These are phyloP conservation scores for Rosa persica DNA, from an alignment of 306 rosid genomes.

Conservation along the genomic window DNA sequence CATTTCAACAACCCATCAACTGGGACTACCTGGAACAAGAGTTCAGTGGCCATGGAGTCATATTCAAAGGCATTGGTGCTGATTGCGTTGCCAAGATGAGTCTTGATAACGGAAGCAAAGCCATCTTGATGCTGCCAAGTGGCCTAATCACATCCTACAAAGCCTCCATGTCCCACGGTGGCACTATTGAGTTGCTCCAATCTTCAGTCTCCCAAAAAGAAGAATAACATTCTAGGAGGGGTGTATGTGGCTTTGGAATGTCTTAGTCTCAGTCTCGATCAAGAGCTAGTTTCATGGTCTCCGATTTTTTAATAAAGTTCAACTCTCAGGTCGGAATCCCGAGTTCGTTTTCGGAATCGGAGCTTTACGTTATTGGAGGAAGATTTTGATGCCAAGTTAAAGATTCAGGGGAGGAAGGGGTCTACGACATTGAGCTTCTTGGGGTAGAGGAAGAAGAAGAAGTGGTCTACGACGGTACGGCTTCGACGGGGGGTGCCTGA, in stretches of 20 bases:
- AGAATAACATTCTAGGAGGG: slow-evolving; percentile 59
- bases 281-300: slow-evolving; percentile 41
- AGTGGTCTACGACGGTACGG: too few species aligned
- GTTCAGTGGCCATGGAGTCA: slow-evolving; percentile 80
- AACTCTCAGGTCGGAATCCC: too few species aligned
- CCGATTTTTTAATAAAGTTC: slow-evolving; percentile 24
- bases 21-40: slow-evolving; percentile 66
- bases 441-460: too few species aligned
- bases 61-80: slow-evolving; percentile 65
- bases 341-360: too few species aligned
- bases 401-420: too few species aligned
- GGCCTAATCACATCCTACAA: slow-evolving; percentile 82
- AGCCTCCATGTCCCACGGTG: slow-evolving; percentile 91
- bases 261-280: slow-evolving; percentile 2
- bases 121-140: slow-evolving; percentile 66
- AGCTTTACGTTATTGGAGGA: too few species aligned
- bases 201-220: slow-evolving; percentile 63
- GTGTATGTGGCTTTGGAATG: slow-evolving; percentile 55
- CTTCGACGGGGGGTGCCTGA: too few species aligned
- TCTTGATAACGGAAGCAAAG: slow-evolving; percentile 66
- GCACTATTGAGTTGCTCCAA: slow-evolving; percentile 67
- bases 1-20: slow-evolving; percentile 68
- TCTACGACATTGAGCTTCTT: too few species aligned
- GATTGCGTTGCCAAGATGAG: slow-evolving; percentile 59
- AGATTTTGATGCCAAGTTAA: too few species aligned